These are phyloP conservation scores for Globisporangium apiculatum DNA, from an alignment of 352 stramenopile genomes.

Conservation along the genomic window DNA sequence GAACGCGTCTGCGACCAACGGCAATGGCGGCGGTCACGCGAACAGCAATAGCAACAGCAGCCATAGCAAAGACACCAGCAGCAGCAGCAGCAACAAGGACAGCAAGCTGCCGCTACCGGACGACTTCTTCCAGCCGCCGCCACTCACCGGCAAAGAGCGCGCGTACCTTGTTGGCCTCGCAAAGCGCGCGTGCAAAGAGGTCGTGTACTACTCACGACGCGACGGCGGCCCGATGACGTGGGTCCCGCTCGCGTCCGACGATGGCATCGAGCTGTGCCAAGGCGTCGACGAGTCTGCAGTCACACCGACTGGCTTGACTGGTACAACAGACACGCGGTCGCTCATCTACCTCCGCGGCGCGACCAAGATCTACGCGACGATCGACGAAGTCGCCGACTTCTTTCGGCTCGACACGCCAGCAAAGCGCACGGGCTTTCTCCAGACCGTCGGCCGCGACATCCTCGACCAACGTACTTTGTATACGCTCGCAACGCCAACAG, in stretches of 20 bases:
- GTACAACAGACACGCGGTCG: conserved; percentile 1
- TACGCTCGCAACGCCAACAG: conserved; percentile 47
- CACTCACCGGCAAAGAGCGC: conserved; percentile 52
- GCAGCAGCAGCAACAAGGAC: not conserved
- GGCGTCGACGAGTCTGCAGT: conserved; percentile 41
- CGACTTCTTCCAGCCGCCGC: conserved; percentile 59
- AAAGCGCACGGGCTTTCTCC: conserved; percentile 60
- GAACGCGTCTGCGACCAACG: conserved; percentile 1
- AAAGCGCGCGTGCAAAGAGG: conserved; percentile 79
- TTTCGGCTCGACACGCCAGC: conserved; percentile 66
- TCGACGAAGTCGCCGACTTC: conserved; percentile 79
- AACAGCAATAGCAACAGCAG: not conserved
- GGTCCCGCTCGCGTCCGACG: conserved; percentile 61
- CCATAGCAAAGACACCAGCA: not conserved
- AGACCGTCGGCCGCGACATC: conserved; percentile 70
- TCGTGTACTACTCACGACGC: conserved; percentile 76
- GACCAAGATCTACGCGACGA: conserved; percentile 64
- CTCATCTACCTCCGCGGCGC: conserved; percentile 67
- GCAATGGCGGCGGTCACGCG: not conserved
- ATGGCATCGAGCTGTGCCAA: conserved; percentile 72
- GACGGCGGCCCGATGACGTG: conserved; percentile 67
- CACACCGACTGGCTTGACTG: not conserved
- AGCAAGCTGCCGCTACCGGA: conserved; percentile 53
- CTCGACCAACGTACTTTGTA: conserved; percentile 77
- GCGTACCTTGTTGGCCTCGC: conserved; percentile 64